Evolutionary conservation across 306 rosid genomes (phyloP).

Genomic region (Rubus idaeus): DNA sequence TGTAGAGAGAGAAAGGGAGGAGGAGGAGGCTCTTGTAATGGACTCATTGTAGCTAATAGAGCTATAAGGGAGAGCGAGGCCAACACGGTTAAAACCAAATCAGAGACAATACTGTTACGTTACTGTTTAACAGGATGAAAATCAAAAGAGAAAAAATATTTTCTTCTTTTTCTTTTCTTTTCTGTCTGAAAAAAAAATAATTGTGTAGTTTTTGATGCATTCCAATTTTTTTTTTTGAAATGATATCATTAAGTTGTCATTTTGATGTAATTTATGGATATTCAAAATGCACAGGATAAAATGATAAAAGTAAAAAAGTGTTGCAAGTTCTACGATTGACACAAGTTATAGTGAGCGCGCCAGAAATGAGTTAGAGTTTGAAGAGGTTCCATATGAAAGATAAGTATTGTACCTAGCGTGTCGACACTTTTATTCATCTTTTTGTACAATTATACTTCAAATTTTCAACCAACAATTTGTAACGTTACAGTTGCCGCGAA

Average conservation of each 20-base stretch:
- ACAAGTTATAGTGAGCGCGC: too few relatives aligned
- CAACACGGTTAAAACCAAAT: neutral
- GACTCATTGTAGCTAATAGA: neutral
- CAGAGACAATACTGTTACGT: constrained; percentile 29
- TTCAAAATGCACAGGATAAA: neutral
- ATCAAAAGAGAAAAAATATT: too few relatives aligned
- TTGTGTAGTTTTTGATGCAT: too few relatives aligned
- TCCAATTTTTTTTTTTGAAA: too few relatives aligned
- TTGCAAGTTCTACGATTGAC: too few relatives aligned
- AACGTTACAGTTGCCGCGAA: too few relatives aligned
- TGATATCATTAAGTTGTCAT: neutral
- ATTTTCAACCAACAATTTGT: too few relatives aligned
- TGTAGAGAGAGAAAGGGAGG: constrained; percentile 18
- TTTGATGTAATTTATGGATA: neutral
- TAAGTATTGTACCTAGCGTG: too few relatives aligned
- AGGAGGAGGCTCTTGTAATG: constrained; percentile 27
- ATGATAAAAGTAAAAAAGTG: neutral
- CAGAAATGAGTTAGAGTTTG: too few relatives aligned
- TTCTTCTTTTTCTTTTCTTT: neutral
- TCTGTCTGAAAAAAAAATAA: neutral
- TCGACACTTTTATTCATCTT: too few relatives aligned
- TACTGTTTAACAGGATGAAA: constrained; percentile 15
- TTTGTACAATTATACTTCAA: too few relatives aligned
- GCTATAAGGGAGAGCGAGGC: constrained; percentile 3
- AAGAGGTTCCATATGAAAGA: too few relatives aligned